Evolutionary conservation across 2,329 filamentous ascomycete genomes (phyloP), one percentile per base, ranked within the genome.

Genomic region (Apiospora marii): DNA sequence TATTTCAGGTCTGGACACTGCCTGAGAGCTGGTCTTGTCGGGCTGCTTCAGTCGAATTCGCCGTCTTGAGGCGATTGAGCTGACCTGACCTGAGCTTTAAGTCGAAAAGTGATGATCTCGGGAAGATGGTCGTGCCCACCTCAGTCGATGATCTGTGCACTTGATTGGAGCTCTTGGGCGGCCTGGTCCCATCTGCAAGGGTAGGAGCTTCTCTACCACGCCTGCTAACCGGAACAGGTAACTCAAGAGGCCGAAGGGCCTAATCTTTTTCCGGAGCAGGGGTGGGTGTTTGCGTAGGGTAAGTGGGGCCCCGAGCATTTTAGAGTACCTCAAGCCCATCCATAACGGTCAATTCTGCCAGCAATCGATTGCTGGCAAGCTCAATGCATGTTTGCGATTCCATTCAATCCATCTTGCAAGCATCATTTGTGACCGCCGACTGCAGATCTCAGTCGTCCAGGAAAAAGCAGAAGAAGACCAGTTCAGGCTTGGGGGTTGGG

Each of bases 31-130:
- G 8, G 53, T 16, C 19, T 34, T 34, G 53, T 37, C 53, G 53
- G 53, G 53, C 53, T 61, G 43, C 24, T 68, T 44, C 44, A 30
- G 67, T 44, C 67, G 41, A 24, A 48, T 48, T 68, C 16, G 67
- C 43, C 44, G 27, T 34, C 6, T 12, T 41, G 58, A 64, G 58
- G 58, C 58, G 58, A 64, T 64, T 64, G 30, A 30, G n/a, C 58
- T 41, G 30, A 34, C n/a, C 58, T 41, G 30, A 34, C 44, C 27
- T 16, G 67, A 68, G 41, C 67, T 68, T 37, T 16, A 30, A 27
- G 67, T 68, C 67, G 41, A 68, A 48, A 68, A 68, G 67, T 68
- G 67, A 68, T 68, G 41, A 68, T 68, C 67, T 48, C 58, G 58
- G 58, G 7, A 64, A 64, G 58, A 41, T 37, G 58, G 58, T 64